Conservation (phyloP, 23 red algal species). For the Chondrus crispus region DNA sequence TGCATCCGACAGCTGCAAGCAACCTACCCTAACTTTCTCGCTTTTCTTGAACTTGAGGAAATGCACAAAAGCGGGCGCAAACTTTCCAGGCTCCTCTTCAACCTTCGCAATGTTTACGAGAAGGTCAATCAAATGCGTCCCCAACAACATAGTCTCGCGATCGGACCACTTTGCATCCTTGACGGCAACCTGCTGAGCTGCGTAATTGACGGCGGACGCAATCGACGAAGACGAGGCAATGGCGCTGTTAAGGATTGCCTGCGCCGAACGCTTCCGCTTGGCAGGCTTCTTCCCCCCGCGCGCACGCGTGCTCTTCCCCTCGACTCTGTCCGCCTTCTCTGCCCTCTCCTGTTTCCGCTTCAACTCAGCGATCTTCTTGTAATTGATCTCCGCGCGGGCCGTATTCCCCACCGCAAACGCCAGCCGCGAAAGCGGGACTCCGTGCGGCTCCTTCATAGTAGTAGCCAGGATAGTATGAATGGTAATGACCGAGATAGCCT, state of each 20-base stretch:
- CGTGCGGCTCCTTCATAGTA: constrained; percentile 35
- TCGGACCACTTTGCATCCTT: constrained; percentile 19
- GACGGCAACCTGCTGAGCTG: constrained; percentile 35
- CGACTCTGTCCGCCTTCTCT: background rate
- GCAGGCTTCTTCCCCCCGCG: background rate
- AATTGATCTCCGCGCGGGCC: constrained; percentile 70
- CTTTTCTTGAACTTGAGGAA: background rate
- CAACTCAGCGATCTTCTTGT: constrained; percentile 38
- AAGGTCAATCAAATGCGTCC: constrained; percentile 57
- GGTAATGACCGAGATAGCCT: constrained; percentile 60
- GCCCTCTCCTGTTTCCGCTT: constrained; percentile 10
- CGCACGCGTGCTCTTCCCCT: background rate
- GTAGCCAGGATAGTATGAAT: constrained; percentile 63
- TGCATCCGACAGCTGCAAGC: constrained; percentile 24
- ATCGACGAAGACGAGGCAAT: constrained; percentile 1
- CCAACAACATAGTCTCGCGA: constrained; percentile 21
- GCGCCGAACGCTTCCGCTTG: background rate
- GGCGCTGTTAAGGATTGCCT: background rate
- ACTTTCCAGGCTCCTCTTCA: constrained; percentile 3
- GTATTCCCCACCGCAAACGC: constrained; percentile 54
- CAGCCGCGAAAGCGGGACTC: constrained; percentile 45
- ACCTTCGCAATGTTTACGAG: constrained; percentile 41
- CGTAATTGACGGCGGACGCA: constrained; percentile 71
- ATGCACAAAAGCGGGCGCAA: constrained; percentile 68
- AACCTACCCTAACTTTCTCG: constrained; percentile 21